Base-by-base conservation (phyloP, 2,329 filamentous ascomycete genomes). In the Diaporthe sp. region DNA sequence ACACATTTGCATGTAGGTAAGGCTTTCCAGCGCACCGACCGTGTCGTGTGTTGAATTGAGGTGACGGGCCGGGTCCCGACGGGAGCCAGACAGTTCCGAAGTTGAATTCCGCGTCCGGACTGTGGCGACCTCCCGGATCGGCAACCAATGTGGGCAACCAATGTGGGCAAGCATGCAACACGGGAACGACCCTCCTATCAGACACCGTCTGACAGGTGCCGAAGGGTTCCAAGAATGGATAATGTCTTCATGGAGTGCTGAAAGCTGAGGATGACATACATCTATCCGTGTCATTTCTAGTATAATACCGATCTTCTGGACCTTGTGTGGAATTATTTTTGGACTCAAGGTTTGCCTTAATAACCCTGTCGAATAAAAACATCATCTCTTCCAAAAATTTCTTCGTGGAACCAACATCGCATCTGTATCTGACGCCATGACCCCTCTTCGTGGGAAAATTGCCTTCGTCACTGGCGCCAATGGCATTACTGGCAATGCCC, bases 401-500 rank as follows among this genome's bases (percentile, higher is more conserved):
- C 22, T 25, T 4, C 49, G 4, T 49, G 2, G 5, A 22, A 49
- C 44, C 49, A 17, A 53, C 13, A 53, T 10, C 8, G 6, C n/a
- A 25, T 25, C 22, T 6, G 10, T 12, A 53, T 53, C 49, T 19
- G 2, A 13, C 31, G 28, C 15, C 25, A 57, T 57, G 53, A 57
- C 53, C 28, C 53, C 53, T 28, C 53, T 57, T 57, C 53, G 53
- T 46, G 28, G 10, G 3, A 74, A 61, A 34, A 62, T 74, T 17
- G 62, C 72, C 19, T 70, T 74, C 44, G 65, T 74, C n/a, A 70
- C 72, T n/a, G 82, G 82, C 46, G 79, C 72, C 17, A 84, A 84
- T 74, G 83, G 83, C 49, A 82, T 84, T 61, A 82, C 78, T 59
- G 83, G 83, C 9, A 76, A 77, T 67, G 81, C 82, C 2, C 80